These are phyloP conservation scores for Silene noctiflora DNA, from an alignment of 179 eudicot species.

Conservation along the genomic window DNA sequence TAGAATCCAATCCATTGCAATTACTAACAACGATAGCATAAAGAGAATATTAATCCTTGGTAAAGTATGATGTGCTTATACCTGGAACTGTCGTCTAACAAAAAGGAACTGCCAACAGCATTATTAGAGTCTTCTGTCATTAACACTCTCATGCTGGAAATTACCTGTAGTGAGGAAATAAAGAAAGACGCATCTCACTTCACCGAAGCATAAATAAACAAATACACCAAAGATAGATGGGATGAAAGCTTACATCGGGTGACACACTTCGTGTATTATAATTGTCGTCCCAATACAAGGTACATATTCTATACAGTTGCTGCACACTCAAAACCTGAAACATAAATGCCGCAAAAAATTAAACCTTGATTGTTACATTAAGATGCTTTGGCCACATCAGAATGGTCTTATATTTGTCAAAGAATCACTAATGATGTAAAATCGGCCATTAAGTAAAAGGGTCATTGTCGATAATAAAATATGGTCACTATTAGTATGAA, in stretches of 20 bases:
- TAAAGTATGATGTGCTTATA: conserved; percentile 9
- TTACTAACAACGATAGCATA: neutral
- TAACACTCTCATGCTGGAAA: conserved; percentile 48
- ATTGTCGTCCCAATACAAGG: conserved; percentile 48
- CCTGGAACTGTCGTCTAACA: conserved; percentile 73
- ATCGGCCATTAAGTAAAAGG: no score
- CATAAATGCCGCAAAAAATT: neutral
- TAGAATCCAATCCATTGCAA: no score
- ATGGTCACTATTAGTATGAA: neutral
- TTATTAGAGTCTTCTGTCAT: conserved; percentile 48
- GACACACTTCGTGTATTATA: conserved; percentile 93
- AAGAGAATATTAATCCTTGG: neutral
- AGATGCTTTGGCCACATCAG: neutral
- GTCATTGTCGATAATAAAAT: no score
- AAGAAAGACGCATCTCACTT: neutral
- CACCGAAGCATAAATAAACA: conserved; percentile 1
- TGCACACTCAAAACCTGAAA: conserved; percentile 80
- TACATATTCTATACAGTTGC: conserved; percentile 87
- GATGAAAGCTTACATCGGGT: conserved; percentile 55
- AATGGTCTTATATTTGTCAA: no score
- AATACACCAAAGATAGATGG: neutral
- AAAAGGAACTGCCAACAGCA: conserved; percentile 31
- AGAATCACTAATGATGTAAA: no score
- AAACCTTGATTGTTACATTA: no score
- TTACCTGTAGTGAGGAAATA: conserved; percentile 42